Evolutionary conservation across 257 asterid species (phyloP).

Genomic region (Capsicum baccatum): DNA sequence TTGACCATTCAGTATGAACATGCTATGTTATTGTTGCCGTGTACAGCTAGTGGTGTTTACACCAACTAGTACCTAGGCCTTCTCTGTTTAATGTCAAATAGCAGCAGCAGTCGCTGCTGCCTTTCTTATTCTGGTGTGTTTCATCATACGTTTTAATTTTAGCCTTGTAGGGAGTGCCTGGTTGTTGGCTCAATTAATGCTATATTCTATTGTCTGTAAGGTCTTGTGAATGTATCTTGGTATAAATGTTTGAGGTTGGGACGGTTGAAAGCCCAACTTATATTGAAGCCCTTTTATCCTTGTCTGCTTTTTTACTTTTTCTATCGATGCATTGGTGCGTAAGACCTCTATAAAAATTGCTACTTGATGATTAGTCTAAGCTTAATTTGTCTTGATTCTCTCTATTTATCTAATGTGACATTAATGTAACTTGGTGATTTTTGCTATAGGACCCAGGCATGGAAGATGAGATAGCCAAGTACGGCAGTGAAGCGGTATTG

Average conservation of each 20-base stretch:
- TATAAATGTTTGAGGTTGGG: background rate
- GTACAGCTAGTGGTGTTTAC: background rate
- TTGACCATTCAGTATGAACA: background rate
- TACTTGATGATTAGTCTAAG: background rate
- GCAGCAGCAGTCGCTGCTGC: no score
- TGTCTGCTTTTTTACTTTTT: background rate
- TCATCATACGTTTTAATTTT: background rate
- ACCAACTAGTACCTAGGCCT: background rate
- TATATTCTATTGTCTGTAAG: background rate
- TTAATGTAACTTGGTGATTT: background rate
- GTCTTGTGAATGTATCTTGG: background rate
- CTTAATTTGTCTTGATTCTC: background rate
- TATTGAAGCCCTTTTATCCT: background rate
- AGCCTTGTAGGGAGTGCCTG: no score
- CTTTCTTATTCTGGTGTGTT: no score
- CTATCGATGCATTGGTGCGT: no score
- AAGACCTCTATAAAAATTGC: background rate
- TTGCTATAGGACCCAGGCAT: conserved; percentile 69
- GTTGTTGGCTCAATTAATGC: background rate
- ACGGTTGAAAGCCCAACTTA: background rate
- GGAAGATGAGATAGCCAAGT: conserved; percentile 67
- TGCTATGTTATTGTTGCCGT: background rate
- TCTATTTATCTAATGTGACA: background rate
- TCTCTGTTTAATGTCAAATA: no score
- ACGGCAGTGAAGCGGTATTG: conserved; percentile 66